A percentile compares a stretch with the other conserved stretches of the same genome.
phyloP scores from a whole-genome alignment of 352 stramenopile genomes.

The Pythium aristosporum region DNA sequence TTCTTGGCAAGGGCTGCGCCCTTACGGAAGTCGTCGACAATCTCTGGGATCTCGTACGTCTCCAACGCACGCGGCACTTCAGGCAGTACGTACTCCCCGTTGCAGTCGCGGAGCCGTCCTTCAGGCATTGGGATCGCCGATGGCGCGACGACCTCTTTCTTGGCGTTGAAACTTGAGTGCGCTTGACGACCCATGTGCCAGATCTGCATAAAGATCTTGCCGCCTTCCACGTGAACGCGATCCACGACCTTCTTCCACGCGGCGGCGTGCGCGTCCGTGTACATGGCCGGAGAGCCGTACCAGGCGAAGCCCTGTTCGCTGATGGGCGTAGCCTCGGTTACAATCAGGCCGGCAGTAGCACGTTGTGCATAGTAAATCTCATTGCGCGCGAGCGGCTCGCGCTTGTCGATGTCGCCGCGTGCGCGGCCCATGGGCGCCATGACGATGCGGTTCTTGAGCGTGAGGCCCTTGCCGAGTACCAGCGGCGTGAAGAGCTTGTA shows the following conservation, averaged over 20 bases:
- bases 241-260: not conserved
- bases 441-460: slow-evolving; percentile 33
- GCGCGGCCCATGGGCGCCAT: slow-evolving; percentile 27
- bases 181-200: slow-evolving; percentile 60
- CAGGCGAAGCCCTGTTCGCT: slow-evolving; percentile 3
- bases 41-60: slow-evolving; percentile 50
- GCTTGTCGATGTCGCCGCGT: not conserved
- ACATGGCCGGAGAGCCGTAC: slow-evolving; percentile 22
- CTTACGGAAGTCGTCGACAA: slow-evolving; percentile 55
- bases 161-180: slow-evolving; percentile 39
- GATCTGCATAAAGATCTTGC: slow-evolving; percentile 50
- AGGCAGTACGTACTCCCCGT: slow-evolving; percentile 19
- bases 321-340: slow-evolving; percentile 1
- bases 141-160: slow-evolving; percentile 34
- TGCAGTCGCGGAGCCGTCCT: not conserved
- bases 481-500: slow-evolving; percentile 18
- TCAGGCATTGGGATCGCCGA: slow-evolving; percentile 14
- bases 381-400: slow-evolving; percentile 3
- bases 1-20: slow-evolving; percentile 40
- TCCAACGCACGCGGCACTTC: slow-evolving; percentile 48
- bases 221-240: not conserved
- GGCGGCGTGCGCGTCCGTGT: slow-evolving; percentile 21
- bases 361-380: slow-evolving; percentile 28
- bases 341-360: slow-evolving; percentile 3
- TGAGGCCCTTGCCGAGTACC: slow-evolving; percentile 4